Percentiles rank a stretch among this genome's conserved stretches.
phyloP scores from a whole-genome alignment of 2,329 filamentous ascomycete species.

The Xylaria sp. region DNA sequence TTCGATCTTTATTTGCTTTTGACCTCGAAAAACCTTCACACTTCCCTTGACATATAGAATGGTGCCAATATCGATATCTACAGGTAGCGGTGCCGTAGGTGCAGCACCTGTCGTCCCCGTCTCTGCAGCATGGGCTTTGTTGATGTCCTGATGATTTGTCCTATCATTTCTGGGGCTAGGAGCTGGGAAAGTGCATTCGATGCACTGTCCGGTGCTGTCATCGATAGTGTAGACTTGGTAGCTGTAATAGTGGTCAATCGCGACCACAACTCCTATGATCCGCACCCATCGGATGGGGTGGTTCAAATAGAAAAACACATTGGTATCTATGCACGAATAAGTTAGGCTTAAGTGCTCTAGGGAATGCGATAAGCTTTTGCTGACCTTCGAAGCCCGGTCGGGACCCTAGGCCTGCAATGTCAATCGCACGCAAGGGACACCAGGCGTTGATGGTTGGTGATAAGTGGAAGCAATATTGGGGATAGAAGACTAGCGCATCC shows the following conservation, averaged over 20 bases:
- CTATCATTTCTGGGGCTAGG: slow-evolving; percentile 36
- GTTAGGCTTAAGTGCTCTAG: not conserved
- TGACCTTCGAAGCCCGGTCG: slow-evolving; percentile 65
- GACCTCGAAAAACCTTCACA: slow-evolving; percentile 58
- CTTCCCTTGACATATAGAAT: slow-evolving; percentile 68
- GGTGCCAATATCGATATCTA: slow-evolving; percentile 58
- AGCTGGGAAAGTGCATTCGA: slow-evolving; percentile 57
- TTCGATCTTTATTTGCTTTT: slow-evolving; percentile 63
- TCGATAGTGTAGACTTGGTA: slow-evolving; percentile 68
- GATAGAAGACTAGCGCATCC: slow-evolving; percentile 56
- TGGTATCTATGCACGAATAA: slow-evolving; percentile 55
- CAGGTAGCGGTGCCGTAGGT: slow-evolving; percentile 23
- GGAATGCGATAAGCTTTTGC: slow-evolving; percentile 20
- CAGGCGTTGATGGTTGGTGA: slow-evolving; percentile 69
- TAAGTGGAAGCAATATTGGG: slow-evolving; percentile 70
- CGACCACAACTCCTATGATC: slow-evolving; percentile 75
- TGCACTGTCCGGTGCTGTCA: slow-evolving; percentile 70
- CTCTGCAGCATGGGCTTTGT: slow-evolving; percentile 2
- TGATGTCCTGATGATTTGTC: not conserved
- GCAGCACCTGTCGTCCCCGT: slow-evolving; percentile 11
- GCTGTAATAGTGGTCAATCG: slow-evolving; percentile 61
- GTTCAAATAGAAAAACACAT: slow-evolving; percentile 74
- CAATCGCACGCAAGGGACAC: slow-evolving; percentile 64
- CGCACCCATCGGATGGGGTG: slow-evolving; percentile 82
- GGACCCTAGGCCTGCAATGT: slow-evolving; percentile 60